These are phyloP conservation scores for Phytophthora meadii DNA, from an alignment of 352 stramenopile species.

Conservation along the genomic window DNA sequence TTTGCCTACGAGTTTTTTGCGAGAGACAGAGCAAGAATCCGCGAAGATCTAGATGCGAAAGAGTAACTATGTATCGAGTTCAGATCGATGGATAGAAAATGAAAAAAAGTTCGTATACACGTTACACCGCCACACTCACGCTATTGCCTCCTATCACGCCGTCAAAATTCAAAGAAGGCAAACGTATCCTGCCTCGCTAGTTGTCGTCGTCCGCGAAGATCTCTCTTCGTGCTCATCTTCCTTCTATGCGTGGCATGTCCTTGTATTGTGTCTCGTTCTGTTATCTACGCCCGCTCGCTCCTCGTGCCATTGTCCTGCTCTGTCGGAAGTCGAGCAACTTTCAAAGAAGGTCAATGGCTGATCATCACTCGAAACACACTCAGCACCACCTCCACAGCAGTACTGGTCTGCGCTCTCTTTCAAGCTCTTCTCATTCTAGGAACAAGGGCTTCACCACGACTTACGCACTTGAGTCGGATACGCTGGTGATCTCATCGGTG, in stretches of 20 bases:
- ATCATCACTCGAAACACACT: slow-evolving; percentile 26
- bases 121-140: slow-evolving; percentile 42
- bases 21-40: slow-evolving; percentile 40
- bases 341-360: slow-evolving; percentile 16
- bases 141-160: slow-evolving; percentile 36
- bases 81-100: slow-evolving; percentile 12
- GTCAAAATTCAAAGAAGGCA: slow-evolving; percentile 46
- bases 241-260: slow-evolving; percentile 29
- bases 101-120: slow-evolving; percentile 37
- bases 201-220: slow-evolving; percentile 30
- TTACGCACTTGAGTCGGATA: slow-evolving; percentile 82
- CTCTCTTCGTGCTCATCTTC: slow-evolving; percentile 23
- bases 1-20: slow-evolving; percentile 71
- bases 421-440: slow-evolving; percentile 11
- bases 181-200: slow-evolving; percentile 34
- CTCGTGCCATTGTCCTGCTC: slow-evolving; percentile 12
- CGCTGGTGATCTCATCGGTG: slow-evolving; percentile 75
- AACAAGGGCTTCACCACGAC: slow-evolving; percentile 27
- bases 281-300: slow-evolving; percentile 37
- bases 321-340: slow-evolving; percentile 22
- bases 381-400: slow-evolving; percentile 14
- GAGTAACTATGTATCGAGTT: slow-evolving; percentile 29
- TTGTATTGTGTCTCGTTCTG: slow-evolving; percentile 45
- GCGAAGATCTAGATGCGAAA: slow-evolving; percentile 55
- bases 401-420: slow-evolving; percentile 22